phyloP scores from a whole-genome alignment of 148 eudicot species.

The Mesembryanthemum crystallinum region DNA sequence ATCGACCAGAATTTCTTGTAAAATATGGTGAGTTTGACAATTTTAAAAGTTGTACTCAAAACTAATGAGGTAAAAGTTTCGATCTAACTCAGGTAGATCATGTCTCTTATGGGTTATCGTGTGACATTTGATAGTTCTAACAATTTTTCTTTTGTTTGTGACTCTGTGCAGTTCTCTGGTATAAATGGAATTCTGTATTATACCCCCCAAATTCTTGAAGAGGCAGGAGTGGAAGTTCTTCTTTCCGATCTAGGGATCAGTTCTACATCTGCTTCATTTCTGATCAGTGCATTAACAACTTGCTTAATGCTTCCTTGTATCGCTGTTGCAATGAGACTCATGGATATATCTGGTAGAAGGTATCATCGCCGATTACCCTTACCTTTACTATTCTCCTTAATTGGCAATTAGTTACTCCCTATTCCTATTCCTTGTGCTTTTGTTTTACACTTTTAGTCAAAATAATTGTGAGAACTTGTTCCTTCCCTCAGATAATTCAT shows the following conservation, averaged over 20 bases:
- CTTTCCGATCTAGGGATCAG: constrained; percentile 50
- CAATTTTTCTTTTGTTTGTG: neutral
- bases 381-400: neutral
- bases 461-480: too few relatives aligned
- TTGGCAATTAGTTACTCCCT: neutral
- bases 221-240: constrained; percentile 77
- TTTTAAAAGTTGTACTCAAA: too few relatives aligned
- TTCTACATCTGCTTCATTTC: constrained; percentile 67
- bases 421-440: neutral
- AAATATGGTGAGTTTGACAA: too few relatives aligned
- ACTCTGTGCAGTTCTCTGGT: constrained; percentile 61
- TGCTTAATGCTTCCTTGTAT: constrained; percentile 76
- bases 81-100: neutral
- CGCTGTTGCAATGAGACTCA: constrained; percentile 69
- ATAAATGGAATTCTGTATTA: constrained; percentile 75
- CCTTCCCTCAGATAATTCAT: too few relatives aligned
- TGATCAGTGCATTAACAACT: constrained; percentile 69
- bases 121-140: neutral
- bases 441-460: neutral
- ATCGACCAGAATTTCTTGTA: too few relatives aligned
- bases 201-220: constrained; percentile 74
- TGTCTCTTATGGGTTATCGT: neutral
- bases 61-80: neutral
- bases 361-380: constrained; percentile 12
- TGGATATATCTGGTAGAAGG: constrained; percentile 83